Percentiles rank a stretch among this genome's conserved stretches.
Conservation (phyloP, 139 green algal genomes). For the Coccomyxa sp. region DNA sequence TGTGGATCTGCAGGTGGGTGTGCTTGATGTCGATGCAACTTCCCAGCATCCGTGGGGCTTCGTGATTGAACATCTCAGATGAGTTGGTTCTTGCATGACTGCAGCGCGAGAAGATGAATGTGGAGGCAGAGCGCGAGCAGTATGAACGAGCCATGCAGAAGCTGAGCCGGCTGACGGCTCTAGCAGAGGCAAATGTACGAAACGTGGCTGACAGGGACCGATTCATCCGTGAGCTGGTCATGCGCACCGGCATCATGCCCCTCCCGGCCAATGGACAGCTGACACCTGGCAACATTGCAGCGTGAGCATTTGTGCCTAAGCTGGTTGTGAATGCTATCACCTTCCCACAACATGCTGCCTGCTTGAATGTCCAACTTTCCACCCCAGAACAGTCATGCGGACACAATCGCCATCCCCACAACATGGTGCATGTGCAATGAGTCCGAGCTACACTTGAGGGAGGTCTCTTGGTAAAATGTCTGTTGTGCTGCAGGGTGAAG, state of each 20-base stretch:
- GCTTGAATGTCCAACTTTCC: too few relatives aligned
- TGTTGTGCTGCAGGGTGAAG: background rate
- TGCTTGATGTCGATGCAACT: background rate
- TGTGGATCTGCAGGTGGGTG: slow-evolving; percentile 7
- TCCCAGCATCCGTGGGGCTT: background rate
- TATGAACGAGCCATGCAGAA: slow-evolving; percentile 26
- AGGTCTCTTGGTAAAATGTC: too few relatives aligned
- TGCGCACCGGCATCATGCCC: slow-evolving; percentile 12
- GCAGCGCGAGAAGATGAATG: slow-evolving; percentile 12
- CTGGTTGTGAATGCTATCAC: too few relatives aligned
- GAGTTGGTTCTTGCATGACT: too few relatives aligned
- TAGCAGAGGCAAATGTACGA: slow-evolving; percentile 43
- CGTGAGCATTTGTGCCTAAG: too few relatives aligned
- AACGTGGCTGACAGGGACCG: slow-evolving; percentile 45
- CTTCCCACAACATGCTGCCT: too few relatives aligned
- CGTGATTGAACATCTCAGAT: too few relatives aligned
- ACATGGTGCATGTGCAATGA: too few relatives aligned
- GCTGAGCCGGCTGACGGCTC: slow-evolving; percentile 48
- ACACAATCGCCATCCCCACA: too few relatives aligned
- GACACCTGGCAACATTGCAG: background rate
- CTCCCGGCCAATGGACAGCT: slow-evolving; percentile 3
- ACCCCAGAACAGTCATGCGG: too few relatives aligned
- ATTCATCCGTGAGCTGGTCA: slow-evolving; percentile 32
- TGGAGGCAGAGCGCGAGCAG: slow-evolving; percentile 34
- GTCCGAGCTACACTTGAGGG: too few relatives aligned